Conservation (phyloP, 2,329 filamentous ascomycete species). For the Cladosporium sphaerospermum region DNA sequence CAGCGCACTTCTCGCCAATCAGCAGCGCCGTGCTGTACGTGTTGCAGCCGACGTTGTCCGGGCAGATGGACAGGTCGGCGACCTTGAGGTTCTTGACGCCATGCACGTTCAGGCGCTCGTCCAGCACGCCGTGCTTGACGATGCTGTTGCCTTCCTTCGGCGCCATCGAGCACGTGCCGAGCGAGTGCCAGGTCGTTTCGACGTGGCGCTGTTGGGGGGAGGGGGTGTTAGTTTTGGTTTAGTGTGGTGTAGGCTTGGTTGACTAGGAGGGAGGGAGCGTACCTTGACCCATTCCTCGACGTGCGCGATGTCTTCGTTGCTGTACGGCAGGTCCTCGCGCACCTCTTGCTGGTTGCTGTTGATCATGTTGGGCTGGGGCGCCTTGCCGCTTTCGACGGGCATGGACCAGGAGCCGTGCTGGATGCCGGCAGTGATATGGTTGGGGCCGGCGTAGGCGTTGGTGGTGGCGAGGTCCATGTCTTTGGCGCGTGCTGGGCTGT, state of each 20-base stretch:
- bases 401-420: conserved; percentile 63
- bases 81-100: conserved; percentile 73
- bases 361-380: conserved; percentile 45
- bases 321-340: conserved; percentile 61
- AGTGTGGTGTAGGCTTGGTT: conserved; percentile 29
- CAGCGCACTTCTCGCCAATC: conserved; percentile 68
- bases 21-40: conserved; percentile 55
- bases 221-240: conserved; percentile 41
- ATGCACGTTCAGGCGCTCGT: conserved; percentile 71
- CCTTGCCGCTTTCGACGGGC: conserved; percentile 51
- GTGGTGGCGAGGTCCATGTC: conserved; percentile 72
- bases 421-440: conserved; percentile 65
- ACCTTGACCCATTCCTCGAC: conserved; percentile 57
- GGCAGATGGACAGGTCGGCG: conserved; percentile 52
- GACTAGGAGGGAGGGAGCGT: neutral
- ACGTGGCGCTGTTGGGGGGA: conserved; percentile 65
- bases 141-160: conserved; percentile 60
- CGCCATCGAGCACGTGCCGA: conserved; percentile 35
- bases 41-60: conserved; percentile 40
- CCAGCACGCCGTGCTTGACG: conserved; percentile 57
- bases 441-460: conserved; percentile 66
- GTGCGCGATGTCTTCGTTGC: conserved; percentile 54
- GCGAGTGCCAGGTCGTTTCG: conserved; percentile 36
- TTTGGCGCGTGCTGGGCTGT: conserved; percentile 61
- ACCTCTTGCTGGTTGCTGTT: conserved; percentile 59